Evolutionary conservation across 176 grass and related monocot species (phyloP).

Genomic region (Areca catechu): DNA sequence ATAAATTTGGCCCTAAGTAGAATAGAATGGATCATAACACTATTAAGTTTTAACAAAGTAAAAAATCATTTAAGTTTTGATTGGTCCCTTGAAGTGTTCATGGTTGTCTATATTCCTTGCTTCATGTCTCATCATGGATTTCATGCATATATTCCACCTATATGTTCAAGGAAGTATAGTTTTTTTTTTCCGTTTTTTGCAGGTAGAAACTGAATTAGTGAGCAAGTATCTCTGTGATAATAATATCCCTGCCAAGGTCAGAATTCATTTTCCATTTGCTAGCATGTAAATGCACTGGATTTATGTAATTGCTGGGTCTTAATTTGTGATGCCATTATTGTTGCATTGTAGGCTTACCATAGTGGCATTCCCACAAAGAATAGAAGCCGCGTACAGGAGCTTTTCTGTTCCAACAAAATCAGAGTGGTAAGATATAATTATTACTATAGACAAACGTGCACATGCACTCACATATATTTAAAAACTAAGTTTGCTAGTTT

Average conservation of each 20-base stretch:
- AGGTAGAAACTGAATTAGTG: slow-evolving; percentile 81
- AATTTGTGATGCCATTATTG: neutral
- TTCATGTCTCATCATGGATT: too few relatives aligned
- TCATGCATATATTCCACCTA: too few relatives aligned
- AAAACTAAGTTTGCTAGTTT: neutral
- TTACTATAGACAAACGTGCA: neutral
- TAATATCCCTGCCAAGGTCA: slow-evolving; percentile 66
- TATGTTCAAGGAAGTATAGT: neutral
- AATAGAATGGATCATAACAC: too few relatives aligned
- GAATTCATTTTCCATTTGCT: slow-evolving; percentile 15
- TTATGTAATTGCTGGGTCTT: slow-evolving; percentile 11
- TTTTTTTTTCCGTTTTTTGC: slow-evolving; percentile 20
- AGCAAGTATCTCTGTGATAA: slow-evolving; percentile 82
- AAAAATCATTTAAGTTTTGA: too few relatives aligned
- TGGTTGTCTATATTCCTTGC: too few relatives aligned
- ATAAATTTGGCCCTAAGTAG: too few relatives aligned
- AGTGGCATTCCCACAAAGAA: slow-evolving; percentile 84
- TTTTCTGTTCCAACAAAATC: slow-evolving; percentile 89
- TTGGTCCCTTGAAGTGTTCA: too few relatives aligned
- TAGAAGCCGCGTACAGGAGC: slow-evolving; percentile 56
- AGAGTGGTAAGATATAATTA: slow-evolving; percentile 56
- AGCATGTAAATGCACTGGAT: slow-evolving; percentile 9
- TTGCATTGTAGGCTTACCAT: slow-evolving; percentile 58
- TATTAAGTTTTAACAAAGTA: too few relatives aligned
- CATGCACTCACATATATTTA: too few relatives aligned